A percentile compares a stretch with the other conserved stretches of the same genome.
Conservation (phyloP, 257 asterid genomes). For the Przewalskia tangutica region DNA sequence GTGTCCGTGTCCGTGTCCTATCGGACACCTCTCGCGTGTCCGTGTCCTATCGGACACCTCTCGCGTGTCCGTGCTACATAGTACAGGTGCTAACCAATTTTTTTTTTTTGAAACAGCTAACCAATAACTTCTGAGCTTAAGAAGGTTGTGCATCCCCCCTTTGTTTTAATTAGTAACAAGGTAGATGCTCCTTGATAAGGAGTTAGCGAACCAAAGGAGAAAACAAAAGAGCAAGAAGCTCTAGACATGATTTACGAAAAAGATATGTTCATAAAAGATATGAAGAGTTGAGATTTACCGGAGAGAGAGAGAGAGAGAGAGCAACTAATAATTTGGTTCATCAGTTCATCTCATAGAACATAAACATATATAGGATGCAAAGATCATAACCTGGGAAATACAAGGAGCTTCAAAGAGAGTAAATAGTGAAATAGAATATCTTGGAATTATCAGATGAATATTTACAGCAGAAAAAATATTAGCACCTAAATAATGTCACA, state of each 20-base stretch:
- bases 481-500: not conserved
- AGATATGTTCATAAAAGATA: not conserved
- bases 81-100: too few relatives aligned
- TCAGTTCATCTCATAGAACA: not conserved
- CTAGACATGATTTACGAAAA: not conserved
- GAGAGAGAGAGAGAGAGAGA: not conserved
- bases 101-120: too few relatives aligned
- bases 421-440: not conserved
- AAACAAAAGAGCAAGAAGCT: not conserved
- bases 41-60: too few relatives aligned
- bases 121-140: not conserved
- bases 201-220: not conserved
- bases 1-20: too few relatives aligned
- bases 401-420: not conserved
- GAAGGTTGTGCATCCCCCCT: not conserved
- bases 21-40: too few relatives aligned
- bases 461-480: not conserved
- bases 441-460: not conserved
- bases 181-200: not conserved
- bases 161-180: not conserved
- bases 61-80: too few relatives aligned
- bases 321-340: not conserved
- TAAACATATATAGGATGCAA: not conserved
- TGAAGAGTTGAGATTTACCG: not conserved
- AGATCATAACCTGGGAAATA: not conserved